Evolutionary conservation across 257 asterid species (phyloP).

Genomic region (Pogostemon cablin): DNA sequence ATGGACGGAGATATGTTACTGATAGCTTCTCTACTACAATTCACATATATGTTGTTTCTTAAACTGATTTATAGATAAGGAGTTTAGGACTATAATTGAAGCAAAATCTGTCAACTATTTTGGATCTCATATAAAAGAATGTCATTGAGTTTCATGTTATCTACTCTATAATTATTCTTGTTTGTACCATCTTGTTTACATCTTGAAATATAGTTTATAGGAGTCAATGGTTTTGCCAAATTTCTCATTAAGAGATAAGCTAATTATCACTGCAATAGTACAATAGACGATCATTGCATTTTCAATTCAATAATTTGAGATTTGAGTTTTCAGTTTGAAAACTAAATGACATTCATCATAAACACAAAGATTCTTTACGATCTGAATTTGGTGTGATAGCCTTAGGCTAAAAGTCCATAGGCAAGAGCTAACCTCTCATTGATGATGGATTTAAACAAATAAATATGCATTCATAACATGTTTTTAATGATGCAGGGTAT

Average conservation of each 20-base stretch:
- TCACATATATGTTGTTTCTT: constrained; percentile 2
- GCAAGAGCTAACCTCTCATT: constrained; percentile 84
- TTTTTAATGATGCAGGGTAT: constrained; percentile 60
- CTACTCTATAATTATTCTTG: not conserved
- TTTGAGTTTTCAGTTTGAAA: constrained; percentile 12
- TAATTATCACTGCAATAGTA: not conserved
- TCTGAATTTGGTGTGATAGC: constrained; percentile 58
- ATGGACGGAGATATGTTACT: constrained; percentile 81
- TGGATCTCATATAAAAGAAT: constrained; percentile 18
- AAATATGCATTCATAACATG: no score
- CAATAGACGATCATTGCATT: not conserved
- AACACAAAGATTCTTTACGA: constrained; percentile 77
- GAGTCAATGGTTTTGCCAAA: not conserved
- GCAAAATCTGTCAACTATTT: constrained; percentile 28
- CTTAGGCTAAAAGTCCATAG: constrained; percentile 55
- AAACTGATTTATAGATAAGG: constrained; percentile 6
- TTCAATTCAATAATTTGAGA: not conserved
- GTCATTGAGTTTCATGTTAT: constrained; percentile 1
- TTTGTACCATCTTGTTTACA: not conserved
- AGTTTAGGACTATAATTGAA: not conserved
- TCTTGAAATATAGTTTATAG: no score
- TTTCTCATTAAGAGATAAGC: not conserved
- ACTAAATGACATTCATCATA: constrained; percentile 71
- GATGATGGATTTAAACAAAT: not conserved
- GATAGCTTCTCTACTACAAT: constrained; percentile 27